phyloP scores from a whole-genome alignment of 164 flowering plant genomes.

The Brasenia schreberi region DNA sequence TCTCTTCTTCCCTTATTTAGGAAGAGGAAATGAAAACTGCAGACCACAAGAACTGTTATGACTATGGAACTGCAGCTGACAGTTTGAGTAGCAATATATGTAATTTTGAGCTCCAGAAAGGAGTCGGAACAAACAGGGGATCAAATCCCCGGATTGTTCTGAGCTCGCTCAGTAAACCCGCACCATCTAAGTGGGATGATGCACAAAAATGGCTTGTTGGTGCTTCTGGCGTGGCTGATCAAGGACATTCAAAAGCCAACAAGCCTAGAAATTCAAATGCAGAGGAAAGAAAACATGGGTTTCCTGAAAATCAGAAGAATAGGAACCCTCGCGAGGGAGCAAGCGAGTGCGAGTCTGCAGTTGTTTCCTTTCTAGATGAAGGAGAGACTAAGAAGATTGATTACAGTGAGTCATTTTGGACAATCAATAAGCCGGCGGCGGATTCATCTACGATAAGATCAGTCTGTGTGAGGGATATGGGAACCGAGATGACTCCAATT shows the following conservation, averaged over 20 bases:
- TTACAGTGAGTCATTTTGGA: conserved; percentile 54
- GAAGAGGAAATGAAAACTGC: background rate
- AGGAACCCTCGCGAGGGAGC: conserved; percentile 16
- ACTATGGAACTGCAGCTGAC: background rate
- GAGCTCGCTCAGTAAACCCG: conserved; percentile 39
- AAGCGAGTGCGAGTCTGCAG: conserved; percentile 17
- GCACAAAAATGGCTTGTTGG: conserved; percentile 94
- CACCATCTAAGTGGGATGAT: conserved; percentile 98
- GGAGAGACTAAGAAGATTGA: conserved; percentile 63
- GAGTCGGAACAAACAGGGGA: conserved; percentile 23
- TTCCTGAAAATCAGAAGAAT: conserved; percentile 52
- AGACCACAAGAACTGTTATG: background rate
- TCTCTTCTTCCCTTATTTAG: background rate
- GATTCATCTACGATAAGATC: conserved; percentile 41
- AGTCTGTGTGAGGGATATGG: conserved; percentile 86
- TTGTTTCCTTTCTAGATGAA: conserved; percentile 13
- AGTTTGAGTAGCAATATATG: background rate
- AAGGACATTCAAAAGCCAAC: conserved; percentile 21
- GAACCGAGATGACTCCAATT: conserved; percentile 95
- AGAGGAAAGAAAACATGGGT: conserved; percentile 66
- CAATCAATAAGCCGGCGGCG: conserved; percentile 29
- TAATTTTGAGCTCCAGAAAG: conserved; percentile 61
- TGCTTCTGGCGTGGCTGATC: background rate
- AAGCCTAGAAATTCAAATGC: conserved; percentile 80
- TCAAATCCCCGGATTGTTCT: conserved; percentile 43